These are phyloP conservation scores for Alopecurus myosuroides DNA, from an alignment of 176 grass and related monocot species.

Conservation along the genomic window DNA sequence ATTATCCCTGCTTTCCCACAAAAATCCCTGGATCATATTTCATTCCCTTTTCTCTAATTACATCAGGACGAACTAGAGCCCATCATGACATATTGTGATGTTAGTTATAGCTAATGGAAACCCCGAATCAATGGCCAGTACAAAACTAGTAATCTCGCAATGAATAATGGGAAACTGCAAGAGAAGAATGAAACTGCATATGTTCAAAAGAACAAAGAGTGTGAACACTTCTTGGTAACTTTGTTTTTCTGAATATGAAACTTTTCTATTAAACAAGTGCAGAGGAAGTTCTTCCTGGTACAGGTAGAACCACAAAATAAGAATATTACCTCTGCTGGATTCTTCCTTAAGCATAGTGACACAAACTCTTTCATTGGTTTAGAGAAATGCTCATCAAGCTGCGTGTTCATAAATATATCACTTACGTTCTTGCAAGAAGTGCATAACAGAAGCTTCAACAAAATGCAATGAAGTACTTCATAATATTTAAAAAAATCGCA, in stretches of 20 bases:
- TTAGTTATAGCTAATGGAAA: neutral
- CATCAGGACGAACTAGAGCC: neutral
- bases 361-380: slow-evolving; percentile 98
- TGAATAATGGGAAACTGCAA: neutral
- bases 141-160: neutral
- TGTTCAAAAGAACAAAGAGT: neutral
- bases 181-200: neutral
- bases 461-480: slow-evolving; percentile 23
- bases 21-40: neutral
- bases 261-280: neutral
- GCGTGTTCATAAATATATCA: slow-evolving; percentile 31
- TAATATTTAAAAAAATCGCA: slow-evolving; percentile 24
- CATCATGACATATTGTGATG: neutral
- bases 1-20: neutral
- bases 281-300: slow-evolving; percentile 3
- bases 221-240: neutral
- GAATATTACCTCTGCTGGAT: slow-evolving; percentile 73
- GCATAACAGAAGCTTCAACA: neutral
- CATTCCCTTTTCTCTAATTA: neutral
- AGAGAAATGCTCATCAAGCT: slow-evolving; percentile 99
- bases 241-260: neutral
- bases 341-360: slow-evolving; percentile 94
- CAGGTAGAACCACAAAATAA: neutral
- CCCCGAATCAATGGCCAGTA: neutral
- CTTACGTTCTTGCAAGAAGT: slow-evolving; percentile 28